A percentile compares a stretch with the other conserved stretches of the same genome.
Evolutionary conservation across 2,329 filamentous ascomycete species (phyloP).

Genomic region (Claviceps sp.): DNA sequence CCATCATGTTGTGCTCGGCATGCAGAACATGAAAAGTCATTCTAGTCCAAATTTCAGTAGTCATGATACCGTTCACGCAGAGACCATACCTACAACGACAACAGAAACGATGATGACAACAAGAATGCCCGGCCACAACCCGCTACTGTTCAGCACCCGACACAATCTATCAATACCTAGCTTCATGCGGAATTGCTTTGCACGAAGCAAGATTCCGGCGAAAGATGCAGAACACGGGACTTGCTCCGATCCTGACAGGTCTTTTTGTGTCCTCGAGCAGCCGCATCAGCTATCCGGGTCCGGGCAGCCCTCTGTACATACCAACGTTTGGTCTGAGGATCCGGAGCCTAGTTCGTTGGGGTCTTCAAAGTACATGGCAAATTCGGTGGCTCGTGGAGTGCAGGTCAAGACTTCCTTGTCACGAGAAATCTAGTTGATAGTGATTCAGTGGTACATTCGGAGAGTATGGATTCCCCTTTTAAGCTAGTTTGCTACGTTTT

Average conservation of each 20-base stretch:
- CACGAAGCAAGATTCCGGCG: not conserved
- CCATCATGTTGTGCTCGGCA: slow-evolving; percentile 9
- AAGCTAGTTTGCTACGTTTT: not conserved
- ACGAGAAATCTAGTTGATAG: not conserved
- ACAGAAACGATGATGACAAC: not conserved
- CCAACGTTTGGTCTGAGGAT: slow-evolving; percentile 17
- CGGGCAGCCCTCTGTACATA: slow-evolving; percentile 10
- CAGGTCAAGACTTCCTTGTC: slow-evolving; percentile 2
- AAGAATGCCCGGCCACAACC: slow-evolving; percentile 12
- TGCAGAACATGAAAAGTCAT: slow-evolving; percentile 6
- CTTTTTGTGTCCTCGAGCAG: not conserved
- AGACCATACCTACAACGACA: not conserved
- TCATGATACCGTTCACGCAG: not conserved
- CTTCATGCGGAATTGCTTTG: slow-evolving; percentile 11
- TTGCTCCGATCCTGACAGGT: not conserved
- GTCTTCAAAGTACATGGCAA: not conserved
- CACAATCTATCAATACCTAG: slow-evolving; percentile 14
- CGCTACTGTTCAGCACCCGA: slow-evolving; percentile 22
- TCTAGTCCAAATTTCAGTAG: slow-evolving; percentile 5
- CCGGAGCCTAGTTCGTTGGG: not conserved
- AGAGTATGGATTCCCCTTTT: too few species aligned
- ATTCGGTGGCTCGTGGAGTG: not conserved
- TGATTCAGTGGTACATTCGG: too few species aligned
- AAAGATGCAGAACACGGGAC: not conserved
- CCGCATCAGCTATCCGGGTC: slow-evolving; percentile 2